phyloP scores from a whole-genome alignment of 2,329 filamentous ascomycete species.

The Ophiostoma ips region DNA sequence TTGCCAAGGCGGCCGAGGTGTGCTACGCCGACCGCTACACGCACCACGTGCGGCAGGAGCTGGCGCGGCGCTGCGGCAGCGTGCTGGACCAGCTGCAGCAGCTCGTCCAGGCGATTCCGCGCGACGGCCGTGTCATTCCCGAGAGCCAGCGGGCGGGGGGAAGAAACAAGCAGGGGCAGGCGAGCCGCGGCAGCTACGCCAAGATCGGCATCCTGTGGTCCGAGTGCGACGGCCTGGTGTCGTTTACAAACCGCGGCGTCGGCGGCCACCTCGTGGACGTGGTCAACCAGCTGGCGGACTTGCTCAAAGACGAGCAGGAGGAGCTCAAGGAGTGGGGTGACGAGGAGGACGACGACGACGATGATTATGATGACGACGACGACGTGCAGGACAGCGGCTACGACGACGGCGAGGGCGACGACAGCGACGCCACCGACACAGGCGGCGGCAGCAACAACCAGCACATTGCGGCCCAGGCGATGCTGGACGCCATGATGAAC shows the following conservation, averaged over 20 bases:
- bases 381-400: conserved; percentile 25
- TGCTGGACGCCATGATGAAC: conserved; percentile 56
- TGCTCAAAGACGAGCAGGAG: conserved; percentile 67
- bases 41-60: conserved; percentile 30
- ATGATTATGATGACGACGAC: conserved; percentile 33
- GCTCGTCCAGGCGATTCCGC: conserved; percentile 46
- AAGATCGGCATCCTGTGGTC: conserved; percentile 73
- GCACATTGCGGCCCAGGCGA: conserved; percentile 34
- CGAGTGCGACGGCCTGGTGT: conserved; percentile 59
- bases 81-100: conserved; percentile 48
- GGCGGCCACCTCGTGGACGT: conserved; percentile 56
- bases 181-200: conserved; percentile 40
- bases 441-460: conserved; percentile 19
- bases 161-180: neutral
- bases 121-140: conserved; percentile 39
- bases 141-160: conserved; percentile 31
- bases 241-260: conserved; percentile 52
- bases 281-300: conserved; percentile 58
- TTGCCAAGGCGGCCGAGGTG: conserved; percentile 56
- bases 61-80: conserved; percentile 43
- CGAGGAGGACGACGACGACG: conserved; percentile 44
- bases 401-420: conserved; percentile 18
- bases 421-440: conserved; percentile 2
- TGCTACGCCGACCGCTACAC: conserved; percentile 51
- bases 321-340: conserved; percentile 84